Evolutionary conservation across 1,284 basidiomycete species (phyloP).

Genomic region (Afroboletus lepidellus): DNA sequence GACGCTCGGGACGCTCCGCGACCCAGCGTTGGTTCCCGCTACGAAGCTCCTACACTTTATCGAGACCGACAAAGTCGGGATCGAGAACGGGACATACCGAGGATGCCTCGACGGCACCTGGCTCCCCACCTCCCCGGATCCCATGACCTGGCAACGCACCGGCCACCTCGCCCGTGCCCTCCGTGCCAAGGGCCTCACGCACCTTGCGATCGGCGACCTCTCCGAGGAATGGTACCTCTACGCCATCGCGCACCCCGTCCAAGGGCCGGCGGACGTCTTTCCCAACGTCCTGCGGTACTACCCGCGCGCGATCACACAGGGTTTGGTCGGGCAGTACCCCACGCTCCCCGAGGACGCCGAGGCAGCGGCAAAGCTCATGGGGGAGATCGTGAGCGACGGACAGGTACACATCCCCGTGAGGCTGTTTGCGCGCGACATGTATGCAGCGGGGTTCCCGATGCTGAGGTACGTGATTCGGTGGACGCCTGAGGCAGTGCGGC

Average conservation of each 20-base stretch:
- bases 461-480: conserved; percentile 68
- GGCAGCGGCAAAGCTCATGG: too few species aligned
- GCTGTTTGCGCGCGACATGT: conserved; percentile 26
- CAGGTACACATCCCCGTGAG: too few species aligned
- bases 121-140: conserved; percentile 46
- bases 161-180: conserved; percentile 57
- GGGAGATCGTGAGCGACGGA: too few species aligned
- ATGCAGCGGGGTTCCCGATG: conserved; percentile 54
- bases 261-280: conserved; percentile 48
- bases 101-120: conserved; percentile 59
- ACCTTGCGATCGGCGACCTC: conserved; percentile 67
- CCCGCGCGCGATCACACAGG: conserved; percentile 45
- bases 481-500: conserved; percentile 40
- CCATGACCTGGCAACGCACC: conserved; percentile 68
- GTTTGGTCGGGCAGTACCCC: too few species aligned
- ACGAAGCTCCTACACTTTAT: conserved; percentile 52
- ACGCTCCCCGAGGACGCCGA: too few species aligned
- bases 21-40: neutral
- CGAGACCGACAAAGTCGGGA: conserved; percentile 51
- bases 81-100: conserved; percentile 62
- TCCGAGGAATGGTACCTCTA: conserved; percentile 79
- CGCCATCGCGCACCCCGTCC: conserved; percentile 62
- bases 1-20: conserved; percentile 48
- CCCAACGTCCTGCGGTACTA: conserved; percentile 66
- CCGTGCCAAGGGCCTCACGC: conserved; percentile 53